Evolutionary conservation across 2,329 filamentous ascomycete species (phyloP).

Genomic region (Sordariomycetes sp.): DNA sequence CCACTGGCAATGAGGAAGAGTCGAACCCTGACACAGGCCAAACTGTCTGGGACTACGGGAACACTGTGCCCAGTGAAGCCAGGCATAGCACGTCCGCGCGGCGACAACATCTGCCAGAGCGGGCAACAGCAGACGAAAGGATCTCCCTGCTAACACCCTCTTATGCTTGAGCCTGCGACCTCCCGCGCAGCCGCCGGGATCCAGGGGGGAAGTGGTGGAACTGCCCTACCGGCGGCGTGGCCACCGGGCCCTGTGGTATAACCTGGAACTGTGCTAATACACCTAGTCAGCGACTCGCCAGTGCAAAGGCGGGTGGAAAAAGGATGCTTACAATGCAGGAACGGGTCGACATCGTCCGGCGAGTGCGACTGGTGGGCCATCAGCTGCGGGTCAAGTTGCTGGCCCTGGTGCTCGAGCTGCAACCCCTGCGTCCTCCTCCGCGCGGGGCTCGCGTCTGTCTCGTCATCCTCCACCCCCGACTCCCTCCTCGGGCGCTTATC

Average conservation of each 20-base stretch:
- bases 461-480: neutral
- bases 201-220: slow-evolving; percentile 3
- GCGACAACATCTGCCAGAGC: neutral
- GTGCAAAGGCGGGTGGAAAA: neutral
- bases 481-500: slow-evolving; percentile 13
- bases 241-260: neutral
- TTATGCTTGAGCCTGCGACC: neutral
- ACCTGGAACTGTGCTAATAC: slow-evolving; percentile 3
- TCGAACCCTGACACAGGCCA: too few species aligned
- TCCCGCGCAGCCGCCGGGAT: neutral
- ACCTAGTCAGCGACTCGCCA: neutral
- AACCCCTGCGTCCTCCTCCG: slow-evolving; percentile 8
- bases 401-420: slow-evolving; percentile 13
- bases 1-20: too few species aligned
- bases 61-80: too few species aligned
- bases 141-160: neutral
- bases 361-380: slow-evolving; percentile 1
- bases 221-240: slow-evolving; percentile 1
- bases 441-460: neutral
- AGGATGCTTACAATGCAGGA: neutral
- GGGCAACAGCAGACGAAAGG: neutral
- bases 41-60: too few species aligned
- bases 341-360: slow-evolving; percentile 2
- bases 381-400: neutral
- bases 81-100: too few species aligned